These are phyloP conservation scores for Tolypocladium pustulatum DNA, from an alignment of 2,329 filamentous ascomycete genomes.

Conservation along the genomic window DNA sequence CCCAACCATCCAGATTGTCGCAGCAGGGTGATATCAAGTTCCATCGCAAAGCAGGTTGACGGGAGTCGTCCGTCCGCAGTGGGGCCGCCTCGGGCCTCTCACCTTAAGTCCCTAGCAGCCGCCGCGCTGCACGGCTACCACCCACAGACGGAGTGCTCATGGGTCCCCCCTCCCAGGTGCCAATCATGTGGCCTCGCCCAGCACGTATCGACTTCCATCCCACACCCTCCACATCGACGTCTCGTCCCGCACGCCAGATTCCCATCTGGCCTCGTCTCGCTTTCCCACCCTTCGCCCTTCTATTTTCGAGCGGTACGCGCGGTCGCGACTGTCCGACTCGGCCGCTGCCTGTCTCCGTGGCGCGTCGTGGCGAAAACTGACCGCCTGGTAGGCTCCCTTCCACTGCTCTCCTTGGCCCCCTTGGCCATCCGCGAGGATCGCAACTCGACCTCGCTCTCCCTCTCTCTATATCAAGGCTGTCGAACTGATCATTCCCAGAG, in stretches of 20 bases:
- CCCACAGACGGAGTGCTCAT: neutral
- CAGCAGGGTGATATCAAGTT: neutral
- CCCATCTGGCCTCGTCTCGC: conserved; percentile 4
- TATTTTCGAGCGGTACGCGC: conserved; percentile 20
- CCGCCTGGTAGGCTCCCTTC: conserved; percentile 8
- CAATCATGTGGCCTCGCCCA: conserved; percentile 22
- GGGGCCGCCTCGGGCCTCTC: neutral
- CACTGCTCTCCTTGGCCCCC: conserved; percentile 1
- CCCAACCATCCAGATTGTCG: neutral
- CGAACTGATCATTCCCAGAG: conserved; percentile 10
- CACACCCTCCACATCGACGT: conserved; percentile 12
- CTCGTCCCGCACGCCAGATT: conserved; percentile 15
- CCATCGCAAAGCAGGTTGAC: neutral
- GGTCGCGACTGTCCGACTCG: conserved; percentile 14
- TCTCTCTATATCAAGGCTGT: conserved; percentile 5
- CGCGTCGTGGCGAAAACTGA: conserved; percentile 7
- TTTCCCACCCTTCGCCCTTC: conserved; percentile 5
- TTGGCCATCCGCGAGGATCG: neutral
- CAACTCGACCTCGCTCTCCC: conserved; percentile 1
- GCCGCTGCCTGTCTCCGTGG: conserved; percentile 9
- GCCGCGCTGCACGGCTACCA: neutral
- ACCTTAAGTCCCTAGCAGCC: neutral
- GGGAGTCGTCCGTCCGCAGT: neutral
- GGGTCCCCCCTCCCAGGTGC: conserved; percentile 7
- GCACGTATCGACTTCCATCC: conserved; percentile 10